Conservation (phyloP, 352 stramenopile genomes). For the Globisporangium acanthophoron region DNA sequence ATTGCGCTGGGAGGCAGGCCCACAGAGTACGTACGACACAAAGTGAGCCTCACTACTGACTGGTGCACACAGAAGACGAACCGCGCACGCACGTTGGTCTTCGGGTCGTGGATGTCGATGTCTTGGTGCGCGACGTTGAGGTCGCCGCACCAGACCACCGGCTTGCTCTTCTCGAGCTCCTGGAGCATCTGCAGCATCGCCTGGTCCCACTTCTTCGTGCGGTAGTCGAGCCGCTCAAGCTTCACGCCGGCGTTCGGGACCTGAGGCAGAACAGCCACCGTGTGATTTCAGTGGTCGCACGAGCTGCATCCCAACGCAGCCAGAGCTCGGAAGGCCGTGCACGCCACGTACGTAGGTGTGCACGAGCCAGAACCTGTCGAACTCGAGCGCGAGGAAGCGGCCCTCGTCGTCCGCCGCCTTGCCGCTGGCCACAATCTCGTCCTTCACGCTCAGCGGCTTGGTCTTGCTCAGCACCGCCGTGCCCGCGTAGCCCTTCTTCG, state of each 20-base stretch:
- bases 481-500: slow-evolving; percentile 76
- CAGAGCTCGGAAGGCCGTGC: no score
- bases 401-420: slow-evolving; percentile 60
- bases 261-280: slow-evolving; percentile 2
- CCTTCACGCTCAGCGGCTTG: slow-evolving; percentile 62
- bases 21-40: no score
- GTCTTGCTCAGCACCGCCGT: slow-evolving; percentile 71
- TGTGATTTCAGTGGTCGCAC: no score
- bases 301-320: no score
- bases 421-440: slow-evolving; percentile 55
- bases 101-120: slow-evolving; percentile 86
- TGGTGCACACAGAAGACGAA: not conserved
- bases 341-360: slow-evolving; percentile 60
- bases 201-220: slow-evolving; percentile 72
- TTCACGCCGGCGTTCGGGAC: slow-evolving; percentile 70
- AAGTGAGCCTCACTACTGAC: no score
- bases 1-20: slow-evolving; percentile 29
- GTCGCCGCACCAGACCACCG: slow-evolving; percentile 82
- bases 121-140: slow-evolving; percentile 85
- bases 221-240: slow-evolving; percentile 66
- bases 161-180: slow-evolving; percentile 67
- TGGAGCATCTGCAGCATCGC: slow-evolving; percentile 66
- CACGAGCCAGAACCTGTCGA: slow-evolving; percentile 72
- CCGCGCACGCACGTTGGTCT: slow-evolving; percentile 45
- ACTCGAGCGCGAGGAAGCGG: slow-evolving; percentile 77